These are phyloP conservation scores for Apiotrichum gracile DNA, from an alignment of 1,284 basidiomycete genomes.

Conservation along the genomic window DNA sequence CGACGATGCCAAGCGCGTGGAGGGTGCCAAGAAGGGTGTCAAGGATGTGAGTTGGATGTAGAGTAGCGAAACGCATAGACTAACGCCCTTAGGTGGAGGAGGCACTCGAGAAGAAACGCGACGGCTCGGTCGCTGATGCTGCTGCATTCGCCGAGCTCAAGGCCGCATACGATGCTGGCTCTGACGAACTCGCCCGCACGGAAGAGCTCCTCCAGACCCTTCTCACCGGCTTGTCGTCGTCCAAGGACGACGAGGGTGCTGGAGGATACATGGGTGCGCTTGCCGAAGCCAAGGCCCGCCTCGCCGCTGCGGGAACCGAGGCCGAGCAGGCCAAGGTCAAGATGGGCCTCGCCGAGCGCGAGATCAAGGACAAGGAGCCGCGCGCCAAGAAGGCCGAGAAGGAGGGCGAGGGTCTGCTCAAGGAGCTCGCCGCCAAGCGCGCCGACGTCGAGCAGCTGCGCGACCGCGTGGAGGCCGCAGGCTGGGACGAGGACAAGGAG, in stretches of 20 bases:
- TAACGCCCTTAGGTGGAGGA: conserved; percentile 53
- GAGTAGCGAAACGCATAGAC: too few species aligned
- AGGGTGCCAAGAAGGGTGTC: conserved; percentile 56
- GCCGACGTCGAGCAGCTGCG: conserved; percentile 59
- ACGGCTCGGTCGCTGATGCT: conserved; percentile 54
- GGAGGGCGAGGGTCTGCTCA: conserved; percentile 67
- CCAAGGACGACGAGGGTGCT: conserved; percentile 53
- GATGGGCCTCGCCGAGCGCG: conserved; percentile 71
- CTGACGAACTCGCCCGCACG: conserved; percentile 62
- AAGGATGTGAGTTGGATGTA: conserved; percentile 57
- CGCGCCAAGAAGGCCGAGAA: conserved; percentile 79
- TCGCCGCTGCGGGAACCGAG: conserved; percentile 73
- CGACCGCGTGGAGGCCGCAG: conserved; percentile 57
- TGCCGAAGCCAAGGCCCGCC: conserved; percentile 72
- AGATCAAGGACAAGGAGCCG: conserved; percentile 70
- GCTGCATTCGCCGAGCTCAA: conserved; percentile 52
- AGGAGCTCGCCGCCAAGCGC: conserved; percentile 60
- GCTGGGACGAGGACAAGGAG: conserved; percentile 77
- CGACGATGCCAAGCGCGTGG: conserved; percentile 69
- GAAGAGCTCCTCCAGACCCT: conserved; percentile 96
- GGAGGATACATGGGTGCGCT: conserved; percentile 97
- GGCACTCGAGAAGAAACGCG: conserved; percentile 56
- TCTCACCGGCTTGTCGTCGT: conserved; percentile 78
- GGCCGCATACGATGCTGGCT: conserved; percentile 58
- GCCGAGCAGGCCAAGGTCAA: conserved; percentile 78